Evolutionary conservation across 768 basidiomycete species (phyloP).

Genomic region (Rhodotorula sphaerocarpa): DNA sequence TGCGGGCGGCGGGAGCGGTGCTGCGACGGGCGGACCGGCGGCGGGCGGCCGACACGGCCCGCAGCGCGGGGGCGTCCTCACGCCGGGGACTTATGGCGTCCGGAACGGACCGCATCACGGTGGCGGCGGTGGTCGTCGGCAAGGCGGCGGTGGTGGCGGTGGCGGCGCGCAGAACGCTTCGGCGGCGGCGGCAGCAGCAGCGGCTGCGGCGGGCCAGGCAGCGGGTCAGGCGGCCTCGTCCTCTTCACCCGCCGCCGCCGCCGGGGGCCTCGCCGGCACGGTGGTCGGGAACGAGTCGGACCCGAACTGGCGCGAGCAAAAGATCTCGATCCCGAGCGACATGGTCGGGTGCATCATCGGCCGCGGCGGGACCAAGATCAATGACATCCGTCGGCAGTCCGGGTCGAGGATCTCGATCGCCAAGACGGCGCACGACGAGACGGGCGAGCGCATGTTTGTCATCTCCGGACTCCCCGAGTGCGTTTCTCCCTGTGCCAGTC

Average conservation of each 20-base stretch:
- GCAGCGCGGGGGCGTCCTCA: not conserved
- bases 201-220: slow-evolving; percentile 1
- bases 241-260: not conserved
- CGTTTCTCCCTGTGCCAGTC: slow-evolving; percentile 4
- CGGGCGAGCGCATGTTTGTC: slow-evolving; percentile 97
- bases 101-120: not conserved
- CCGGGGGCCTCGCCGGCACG: slow-evolving; percentile 15
- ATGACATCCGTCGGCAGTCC: slow-evolving; percentile 94
- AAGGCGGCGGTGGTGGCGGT: not conserved
- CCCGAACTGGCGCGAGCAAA: slow-evolving; percentile 88
- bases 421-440: slow-evolving; percentile 98
- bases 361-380: slow-evolving; percentile 94
- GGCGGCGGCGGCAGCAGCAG: not conserved
- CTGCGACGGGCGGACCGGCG: not conserved
- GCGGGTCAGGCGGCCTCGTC: not conserved
- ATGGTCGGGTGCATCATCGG: slow-evolving; percentile 97
- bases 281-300: slow-evolving; percentile 38
- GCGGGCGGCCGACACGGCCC: not conserved
- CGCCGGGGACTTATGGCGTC: not conserved
- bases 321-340: slow-evolving; percentile 97
- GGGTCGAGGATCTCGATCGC: slow-evolving; percentile 98
- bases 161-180: not conserved
- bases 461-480: slow-evolving; percentile 75
- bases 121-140: not conserved
- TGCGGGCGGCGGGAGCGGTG: not conserved